phyloP scores from a whole-genome alignment of 768 basidiomycete species.

The Tephrocybe sp. region DNA sequence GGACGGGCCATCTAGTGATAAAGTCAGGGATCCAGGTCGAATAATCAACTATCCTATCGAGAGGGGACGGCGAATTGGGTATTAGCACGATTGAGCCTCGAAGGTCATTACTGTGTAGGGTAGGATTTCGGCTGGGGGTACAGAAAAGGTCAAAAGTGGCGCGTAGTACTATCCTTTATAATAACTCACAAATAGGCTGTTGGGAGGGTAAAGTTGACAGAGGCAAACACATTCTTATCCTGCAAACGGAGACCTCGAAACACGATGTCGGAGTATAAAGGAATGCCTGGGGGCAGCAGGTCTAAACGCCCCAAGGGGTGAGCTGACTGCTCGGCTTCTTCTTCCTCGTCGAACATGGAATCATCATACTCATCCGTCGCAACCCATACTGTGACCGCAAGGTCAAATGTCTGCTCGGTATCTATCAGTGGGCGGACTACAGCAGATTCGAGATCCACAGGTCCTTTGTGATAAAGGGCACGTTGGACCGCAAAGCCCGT shows the following conservation, averaged over 20 bases:
- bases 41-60: constrained; percentile 27
- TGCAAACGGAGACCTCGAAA: constrained; percentile 26
- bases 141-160: background rate
- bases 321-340: background rate
- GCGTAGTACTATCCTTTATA: background rate
- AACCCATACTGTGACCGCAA: constrained; percentile 21
- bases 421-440: constrained; percentile 17
- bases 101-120: constrained; percentile 31
- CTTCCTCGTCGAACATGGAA: background rate
- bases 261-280: constrained; percentile 27
- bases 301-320: background rate
- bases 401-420: constrained; percentile 18
- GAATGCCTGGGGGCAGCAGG: background rate
- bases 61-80: constrained; percentile 29
- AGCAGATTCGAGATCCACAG: background rate
- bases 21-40: constrained; percentile 31
- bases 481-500: constrained; percentile 7
- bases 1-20: constrained; percentile 23
- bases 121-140: constrained; percentile 19
- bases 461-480: constrained; percentile 14
- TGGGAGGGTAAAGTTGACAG: constrained; percentile 27
- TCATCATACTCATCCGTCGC: constrained; percentile 1
- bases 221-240: constrained; percentile 23
- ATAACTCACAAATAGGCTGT: constrained; percentile 32
- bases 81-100: constrained; percentile 36